Evolutionary conservation across 176 grass and related monocot species (phyloP).

Genomic region (Dendrocalamus sinicus): DNA sequence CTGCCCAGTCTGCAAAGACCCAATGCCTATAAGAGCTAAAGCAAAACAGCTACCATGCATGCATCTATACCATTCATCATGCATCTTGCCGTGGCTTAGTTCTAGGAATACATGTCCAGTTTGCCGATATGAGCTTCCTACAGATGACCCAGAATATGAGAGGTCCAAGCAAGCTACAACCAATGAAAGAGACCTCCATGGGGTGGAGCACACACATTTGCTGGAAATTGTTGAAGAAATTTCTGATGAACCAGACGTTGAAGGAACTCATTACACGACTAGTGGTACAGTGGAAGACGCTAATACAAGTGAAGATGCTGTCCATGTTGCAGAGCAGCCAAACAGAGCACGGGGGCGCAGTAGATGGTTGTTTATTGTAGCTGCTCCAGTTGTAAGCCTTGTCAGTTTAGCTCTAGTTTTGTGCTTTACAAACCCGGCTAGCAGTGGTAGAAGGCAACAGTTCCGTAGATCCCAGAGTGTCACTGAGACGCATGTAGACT

Average conservation of each 20-base stretch:
- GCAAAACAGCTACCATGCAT: constrained; percentile 76
- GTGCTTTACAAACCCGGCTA: constrained; percentile 68
- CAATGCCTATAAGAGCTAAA: constrained; percentile 48
- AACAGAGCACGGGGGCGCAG: constrained; percentile 35
- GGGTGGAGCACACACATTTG: background rate
- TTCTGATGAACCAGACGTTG: constrained; percentile 54
- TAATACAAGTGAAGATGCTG: constrained; percentile 28
- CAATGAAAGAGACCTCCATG: constrained; percentile 37
- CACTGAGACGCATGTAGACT: constrained; percentile 38
- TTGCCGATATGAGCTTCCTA: constrained; percentile 84
- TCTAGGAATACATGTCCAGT: constrained; percentile 90
- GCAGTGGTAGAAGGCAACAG: constrained; percentile 48
- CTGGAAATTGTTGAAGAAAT: constrained; percentile 47
- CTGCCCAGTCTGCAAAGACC: constrained; percentile 89
- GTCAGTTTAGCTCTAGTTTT: constrained; percentile 77
- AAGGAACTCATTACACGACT: constrained; percentile 32
- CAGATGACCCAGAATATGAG: constrained; percentile 74
- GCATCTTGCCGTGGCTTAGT: constrained; percentile 83
- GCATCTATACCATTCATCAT: constrained; percentile 81
- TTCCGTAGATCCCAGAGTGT: constrained; percentile 41
- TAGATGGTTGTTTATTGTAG: constrained; percentile 68
- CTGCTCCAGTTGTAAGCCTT: constrained; percentile 73
- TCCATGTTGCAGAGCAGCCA: constrained; percentile 37
- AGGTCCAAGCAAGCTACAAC: constrained; percentile 52
- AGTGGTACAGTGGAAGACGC: constrained; percentile 29